Conservation (phyloP, 192 early-diverging fungal species). For the Dissophora ornata region DNA sequence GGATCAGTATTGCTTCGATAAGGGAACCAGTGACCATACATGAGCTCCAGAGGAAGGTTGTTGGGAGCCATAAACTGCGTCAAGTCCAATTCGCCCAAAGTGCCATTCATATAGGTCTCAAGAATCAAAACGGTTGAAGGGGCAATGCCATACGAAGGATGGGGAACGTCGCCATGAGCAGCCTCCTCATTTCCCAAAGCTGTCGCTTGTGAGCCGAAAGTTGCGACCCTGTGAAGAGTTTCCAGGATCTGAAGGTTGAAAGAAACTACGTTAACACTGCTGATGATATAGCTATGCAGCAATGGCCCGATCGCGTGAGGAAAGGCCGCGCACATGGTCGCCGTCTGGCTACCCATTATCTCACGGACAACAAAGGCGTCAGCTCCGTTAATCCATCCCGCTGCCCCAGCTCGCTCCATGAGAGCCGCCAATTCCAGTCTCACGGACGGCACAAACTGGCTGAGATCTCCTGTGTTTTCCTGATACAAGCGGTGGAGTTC, state of each 20-base stretch:
- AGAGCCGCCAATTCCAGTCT: constrained; percentile 13
- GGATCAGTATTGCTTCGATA: background rate
- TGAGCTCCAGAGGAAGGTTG: background rate
- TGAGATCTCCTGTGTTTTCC: background rate
- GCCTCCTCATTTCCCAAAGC: background rate
- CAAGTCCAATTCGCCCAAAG: constrained; percentile 22
- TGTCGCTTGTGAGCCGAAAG: constrained; percentile 8
- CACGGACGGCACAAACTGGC: background rate
- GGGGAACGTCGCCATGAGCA: too few species aligned
- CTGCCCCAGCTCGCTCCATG: constrained; percentile 18
- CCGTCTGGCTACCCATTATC: constrained; percentile 4
- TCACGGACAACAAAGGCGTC: constrained; percentile 12
- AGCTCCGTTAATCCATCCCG: constrained; percentile 17
- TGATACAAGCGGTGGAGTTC: background rate
- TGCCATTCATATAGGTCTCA: constrained; percentile 22
- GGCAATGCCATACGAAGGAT: background rate
- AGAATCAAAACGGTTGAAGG: constrained; percentile 18
- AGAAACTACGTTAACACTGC: background rate
- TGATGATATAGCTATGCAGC: constrained; percentile 9
- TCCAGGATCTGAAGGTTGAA: background rate
- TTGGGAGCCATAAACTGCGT: constrained; percentile 1
- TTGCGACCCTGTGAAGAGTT: background rate
- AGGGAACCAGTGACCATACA: constrained; percentile 12
- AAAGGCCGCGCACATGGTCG: constrained; percentile 10
- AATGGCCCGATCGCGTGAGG: constrained; percentile 14